Conservation (phyloP, 768 basidiomycete genomes). For the Hericium alpestre region DNA sequence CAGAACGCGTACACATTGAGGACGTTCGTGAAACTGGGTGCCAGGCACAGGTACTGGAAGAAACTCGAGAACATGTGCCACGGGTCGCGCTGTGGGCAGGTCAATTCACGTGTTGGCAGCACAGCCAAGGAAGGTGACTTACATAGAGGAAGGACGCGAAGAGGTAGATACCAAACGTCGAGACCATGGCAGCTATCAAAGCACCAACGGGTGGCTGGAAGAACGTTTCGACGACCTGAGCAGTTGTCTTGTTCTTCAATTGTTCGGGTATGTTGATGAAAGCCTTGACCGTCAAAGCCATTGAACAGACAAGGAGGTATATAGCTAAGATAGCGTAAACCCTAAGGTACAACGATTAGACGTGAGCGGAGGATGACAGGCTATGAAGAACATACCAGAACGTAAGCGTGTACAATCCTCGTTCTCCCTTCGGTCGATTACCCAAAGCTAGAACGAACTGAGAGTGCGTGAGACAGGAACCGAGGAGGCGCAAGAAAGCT, state of each 20-base stretch:
- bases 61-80: slow-evolving; percentile 98
- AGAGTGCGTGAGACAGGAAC: not conserved
- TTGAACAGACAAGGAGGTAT: slow-evolving; percentile 81
- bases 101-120: slow-evolving; percentile 2
- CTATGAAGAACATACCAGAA: slow-evolving; percentile 41
- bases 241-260: slow-evolving; percentile 38
- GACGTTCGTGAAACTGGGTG: slow-evolving; percentile 90
- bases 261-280: slow-evolving; percentile 54
- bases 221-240: slow-evolving; percentile 45
- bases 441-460: slow-evolving; percentile 66
- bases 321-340: slow-evolving; percentile 76
- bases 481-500: not conserved
- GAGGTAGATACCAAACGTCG: slow-evolving; percentile 86
- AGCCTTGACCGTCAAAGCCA: slow-evolving; percentile 72
- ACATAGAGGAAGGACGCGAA: slow-evolving; percentile 79
- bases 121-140: slow-evolving; percentile 21
- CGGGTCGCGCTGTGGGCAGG: slow-evolving; percentile 64
- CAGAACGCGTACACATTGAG: slow-evolving; percentile 97
- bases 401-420: slow-evolving; percentile 55
- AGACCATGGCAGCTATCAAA: slow-evolving; percentile 77
- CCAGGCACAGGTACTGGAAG: slow-evolving; percentile 81
- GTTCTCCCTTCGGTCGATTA: slow-evolving; percentile 85
- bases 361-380: not conserved
- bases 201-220: slow-evolving; percentile 71
- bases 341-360: slow-evolving; percentile 28